Evolutionary conservation across 768 basidiomycete genomes (phyloP).

Genomic region (Termitomyces sp.): DNA sequence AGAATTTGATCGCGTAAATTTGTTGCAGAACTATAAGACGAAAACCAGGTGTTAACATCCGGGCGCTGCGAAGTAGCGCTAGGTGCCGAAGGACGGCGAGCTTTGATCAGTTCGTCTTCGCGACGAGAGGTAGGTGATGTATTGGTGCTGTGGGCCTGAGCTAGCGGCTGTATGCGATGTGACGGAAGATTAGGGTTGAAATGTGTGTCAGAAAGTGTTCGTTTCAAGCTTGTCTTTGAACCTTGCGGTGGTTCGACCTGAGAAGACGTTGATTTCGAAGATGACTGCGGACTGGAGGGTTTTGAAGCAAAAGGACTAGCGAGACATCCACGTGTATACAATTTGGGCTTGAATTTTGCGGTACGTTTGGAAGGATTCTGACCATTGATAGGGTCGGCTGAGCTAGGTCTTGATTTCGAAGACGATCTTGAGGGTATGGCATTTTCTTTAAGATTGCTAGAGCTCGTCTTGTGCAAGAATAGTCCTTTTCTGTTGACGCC

Average conservation of each 20-base stretch:
- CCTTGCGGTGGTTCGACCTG: not conserved
- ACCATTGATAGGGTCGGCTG: not conserved
- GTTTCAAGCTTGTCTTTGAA: conserved; percentile 2
- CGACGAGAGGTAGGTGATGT: conserved; percentile 11
- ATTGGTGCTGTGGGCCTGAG: conserved; percentile 14
- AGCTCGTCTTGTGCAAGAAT: conserved; percentile 12
- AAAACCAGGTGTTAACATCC: conserved; percentile 14
- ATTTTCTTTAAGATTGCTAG: conserved; percentile 20
- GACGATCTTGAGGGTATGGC: not conserved
- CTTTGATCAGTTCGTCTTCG: conserved; percentile 6
- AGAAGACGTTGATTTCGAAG: not conserved
- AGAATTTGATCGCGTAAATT: conserved; percentile 1
- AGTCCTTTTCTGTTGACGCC: not conserved
- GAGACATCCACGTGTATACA: conserved; percentile 4
- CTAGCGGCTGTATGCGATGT: not conserved
- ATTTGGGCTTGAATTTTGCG: conserved; percentile 1
- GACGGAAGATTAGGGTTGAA: conserved; percentile 17
- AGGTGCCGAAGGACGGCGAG: conserved; percentile 21
- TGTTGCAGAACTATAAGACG: not conserved
- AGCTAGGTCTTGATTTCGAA: conserved; percentile 1
- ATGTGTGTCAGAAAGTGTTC: conserved; percentile 17
- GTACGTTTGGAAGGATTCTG: not conserved
- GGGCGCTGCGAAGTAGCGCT: conserved; percentile 17
- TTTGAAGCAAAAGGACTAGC: conserved; percentile 19
- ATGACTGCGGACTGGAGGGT: conserved; percentile 11